Base-by-base conservation (phyloP, 2,329 filamentous ascomycete genomes). In the Aspergillus pseudoglaucus region DNA sequence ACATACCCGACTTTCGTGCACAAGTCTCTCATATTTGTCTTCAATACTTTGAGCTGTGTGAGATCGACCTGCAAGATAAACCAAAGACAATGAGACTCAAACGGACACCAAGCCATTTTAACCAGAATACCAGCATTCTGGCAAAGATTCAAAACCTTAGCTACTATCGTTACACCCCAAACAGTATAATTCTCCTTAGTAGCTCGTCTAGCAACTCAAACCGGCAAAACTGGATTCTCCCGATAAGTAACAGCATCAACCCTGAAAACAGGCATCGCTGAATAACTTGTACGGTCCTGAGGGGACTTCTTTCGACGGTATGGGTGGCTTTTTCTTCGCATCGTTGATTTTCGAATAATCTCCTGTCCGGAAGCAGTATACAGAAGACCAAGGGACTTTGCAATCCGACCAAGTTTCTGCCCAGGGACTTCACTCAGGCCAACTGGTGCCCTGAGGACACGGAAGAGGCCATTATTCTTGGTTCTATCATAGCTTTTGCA, bases 121-220 rank as follows among this genome's bases (percentile, higher is more conserved):
- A 55, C 49, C 6, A 53, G 54, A 6, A 57, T 47, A 4, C 42
- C 53, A 9, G 51, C 56, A 14, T 42, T 42, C 25, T 55, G 54
- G 20, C 53, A 55, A 6, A 55, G 47, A n/a, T 49, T 49, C 23
- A 57, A 38, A 18, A 58, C 33, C 32, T 57, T 51, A 6, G 56
- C 54, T n/a, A 48, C 50, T 23, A 49, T 47, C 47, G 50, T 53
- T 4, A 49, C 43, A 6, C 46, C 50, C 53, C 56, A 57, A 5
- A 58, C 51, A 7, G 53, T 58, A 37, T 54, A 48, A n/a, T 44
- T 57, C 15, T 58, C 56, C 20, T 58, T 54, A 12, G 54, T 42
- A 17, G 54, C 44, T 17, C 51, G 42, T n/a, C 55, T 50, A 3
- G 53, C 47, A 3, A 55, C 48, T 22, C 49, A 51, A 23, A 57